phyloP scores from a whole-genome alignment of 2,329 filamentous ascomycete genomes.

The Pleomassaria siparia region DNA sequence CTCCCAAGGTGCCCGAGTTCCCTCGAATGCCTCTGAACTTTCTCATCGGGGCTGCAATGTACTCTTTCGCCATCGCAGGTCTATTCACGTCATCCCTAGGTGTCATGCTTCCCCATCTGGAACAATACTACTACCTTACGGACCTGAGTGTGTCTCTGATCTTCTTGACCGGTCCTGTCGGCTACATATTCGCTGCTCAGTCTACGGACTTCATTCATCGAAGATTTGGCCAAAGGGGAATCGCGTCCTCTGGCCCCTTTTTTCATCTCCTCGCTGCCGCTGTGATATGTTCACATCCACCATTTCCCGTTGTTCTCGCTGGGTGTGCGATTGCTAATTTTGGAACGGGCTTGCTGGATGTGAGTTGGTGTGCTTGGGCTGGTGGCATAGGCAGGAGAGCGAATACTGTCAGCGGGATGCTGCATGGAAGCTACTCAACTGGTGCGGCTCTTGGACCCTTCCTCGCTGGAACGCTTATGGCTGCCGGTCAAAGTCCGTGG shows the following conservation, averaged over 20 bases:
- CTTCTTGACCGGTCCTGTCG: constrained; percentile 47
- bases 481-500: constrained; percentile 33
- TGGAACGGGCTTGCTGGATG: constrained; percentile 48
- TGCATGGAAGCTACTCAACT: constrained; percentile 46
- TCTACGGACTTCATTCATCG: constrained; percentile 45
- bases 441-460: constrained; percentile 45
- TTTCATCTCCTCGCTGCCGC: constrained; percentile 40
- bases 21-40: neutral
- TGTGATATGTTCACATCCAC: constrained; percentile 29
- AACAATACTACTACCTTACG: constrained; percentile 44
- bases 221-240: constrained; percentile 46
- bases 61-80: constrained; percentile 60
- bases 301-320: constrained; percentile 36
- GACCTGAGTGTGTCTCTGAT: constrained; percentile 49
- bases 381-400: constrained; percentile 40
- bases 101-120: constrained; percentile 41
- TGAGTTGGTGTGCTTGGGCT: constrained; percentile 51
- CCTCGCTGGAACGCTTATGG: constrained; percentile 35
- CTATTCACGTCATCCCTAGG: constrained; percentile 32
- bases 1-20: neutral
- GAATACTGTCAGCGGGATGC: constrained; percentile 44
- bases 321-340: constrained; percentile 38
- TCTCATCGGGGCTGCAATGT: constrained; percentile 57
- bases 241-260: constrained; percentile 45
- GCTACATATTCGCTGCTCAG: constrained; percentile 49